These are phyloP conservation scores for Fusarium setosum DNA, from an alignment of 2,329 filamentous ascomycete genomes.

Conservation along the genomic window DNA sequence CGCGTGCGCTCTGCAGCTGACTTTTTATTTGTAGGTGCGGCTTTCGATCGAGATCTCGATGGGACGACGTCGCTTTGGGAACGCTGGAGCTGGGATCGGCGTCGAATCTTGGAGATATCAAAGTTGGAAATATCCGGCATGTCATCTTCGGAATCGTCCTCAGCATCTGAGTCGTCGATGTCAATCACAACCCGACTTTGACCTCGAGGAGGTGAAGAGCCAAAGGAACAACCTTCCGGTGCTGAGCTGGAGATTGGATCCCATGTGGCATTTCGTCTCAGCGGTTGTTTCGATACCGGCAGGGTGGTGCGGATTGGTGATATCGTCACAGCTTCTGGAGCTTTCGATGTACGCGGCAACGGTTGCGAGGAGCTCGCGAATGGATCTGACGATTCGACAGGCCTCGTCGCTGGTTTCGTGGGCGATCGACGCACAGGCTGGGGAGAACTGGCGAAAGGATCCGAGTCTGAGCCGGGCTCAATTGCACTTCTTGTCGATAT, in stretches of 20 bases:
- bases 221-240: conserved; percentile 49
- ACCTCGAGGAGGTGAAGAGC: conserved; percentile 27
- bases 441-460: conserved; percentile 53
- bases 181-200: conserved; percentile 45
- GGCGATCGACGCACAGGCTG: conserved; percentile 5
- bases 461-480: conserved; percentile 33
- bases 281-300: conserved; percentile 2
- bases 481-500: background rate
- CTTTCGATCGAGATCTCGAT: conserved; percentile 33
- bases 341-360: background rate
- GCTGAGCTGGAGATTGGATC: conserved; percentile 67
- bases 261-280: conserved; percentile 48
- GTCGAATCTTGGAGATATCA: conserved; percentile 47
- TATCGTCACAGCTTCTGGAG: conserved; percentile 7
- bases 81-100: conserved; percentile 41
- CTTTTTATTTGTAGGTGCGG: conserved; percentile 43
- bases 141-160: conserved; percentile 55
- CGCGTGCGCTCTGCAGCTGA: conserved; percentile 51
- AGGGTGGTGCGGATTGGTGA: conserved; percentile 5
- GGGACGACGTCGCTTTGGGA: conserved; percentile 47
- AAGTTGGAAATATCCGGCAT: conserved; percentile 61
- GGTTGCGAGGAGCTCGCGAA: conserved; percentile 28
- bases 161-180: conserved; percentile 49
- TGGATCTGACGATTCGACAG: conserved; percentile 35
- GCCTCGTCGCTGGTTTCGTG: background rate